Base-by-base conservation (phyloP, 768 basidiomycete species). In the Russula vinacea region DNA sequence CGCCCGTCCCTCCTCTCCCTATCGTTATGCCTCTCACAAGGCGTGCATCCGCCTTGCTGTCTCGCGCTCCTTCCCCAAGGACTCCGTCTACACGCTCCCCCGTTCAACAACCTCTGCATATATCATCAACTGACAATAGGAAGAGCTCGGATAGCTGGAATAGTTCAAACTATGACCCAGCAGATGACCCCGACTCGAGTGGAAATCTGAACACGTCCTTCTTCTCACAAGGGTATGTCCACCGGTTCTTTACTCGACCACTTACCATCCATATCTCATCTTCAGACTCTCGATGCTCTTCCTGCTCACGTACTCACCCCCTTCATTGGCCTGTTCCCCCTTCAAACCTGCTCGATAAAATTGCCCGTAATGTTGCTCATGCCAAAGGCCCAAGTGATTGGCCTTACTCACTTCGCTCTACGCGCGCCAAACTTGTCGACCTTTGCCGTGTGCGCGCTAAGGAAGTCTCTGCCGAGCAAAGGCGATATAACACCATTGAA, bases 101-200 rank as follows among this genome's bases (percentile, higher is more conserved):
- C 35, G 72, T 72, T 67, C 79, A 80, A 57, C 79, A 83, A 2
- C 78, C 84, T 62, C 75, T 85, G 61, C 74, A 87, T 64, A 80
- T 85, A 62, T 78, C 24, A 62, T 76, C 63, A 64, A 69, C 69
- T 55, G 69, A 73, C 80, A 85, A 76, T 77, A 70, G 90, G 67
- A 87, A 86, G 74, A 90, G 89, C 74, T 85, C 86, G 1, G 88
- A 90, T 74, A 91, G 89, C 73, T 91, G 90, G 90, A 89, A 87
- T 74, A 89, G 88, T 70, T 92, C 90, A 24, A 90, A 84, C 66
- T 78, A 80, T 69, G 83, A 83, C 65, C 78, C 79, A n/a, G 79
- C 79, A 9, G 84, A 86, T 66, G 88, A 88, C 49, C 76, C 82
- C 33, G 84, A 85, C 60, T 77, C 5, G 87, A 89, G 58, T 92